Evolutionary conservation across 148 eudicot genomes (phyloP).

Genomic region (Persicaria tinctoria): DNA sequence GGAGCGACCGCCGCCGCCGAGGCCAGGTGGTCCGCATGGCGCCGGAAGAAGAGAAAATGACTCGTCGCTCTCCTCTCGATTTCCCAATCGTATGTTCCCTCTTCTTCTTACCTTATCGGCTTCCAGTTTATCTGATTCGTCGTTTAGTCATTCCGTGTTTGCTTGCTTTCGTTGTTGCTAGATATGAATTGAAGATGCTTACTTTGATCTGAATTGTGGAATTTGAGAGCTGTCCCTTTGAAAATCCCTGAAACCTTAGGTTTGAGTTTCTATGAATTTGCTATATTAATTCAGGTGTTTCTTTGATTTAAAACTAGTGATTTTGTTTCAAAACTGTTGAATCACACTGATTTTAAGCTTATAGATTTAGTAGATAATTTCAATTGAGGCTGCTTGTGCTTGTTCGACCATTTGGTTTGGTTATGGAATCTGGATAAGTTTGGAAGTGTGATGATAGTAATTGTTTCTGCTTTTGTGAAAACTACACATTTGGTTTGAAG

Average conservation of each 20-base stretch:
- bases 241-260: background rate
- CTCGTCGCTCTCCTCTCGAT: slow-evolving; percentile 90
- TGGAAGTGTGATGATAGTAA: background rate
- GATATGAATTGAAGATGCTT: background rate
- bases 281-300: background rate
- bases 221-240: background rate
- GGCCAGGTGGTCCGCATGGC: slow-evolving; percentile 60
- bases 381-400: background rate
- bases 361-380: background rate
- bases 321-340: too few species aligned
- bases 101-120: background rate
- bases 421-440: background rate
- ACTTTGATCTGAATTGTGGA: background rate
- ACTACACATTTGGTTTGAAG: background rate
- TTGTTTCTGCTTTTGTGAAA: background rate
- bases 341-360: too few species aligned
- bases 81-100: slow-evolving; percentile 59
- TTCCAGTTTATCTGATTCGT: background rate
- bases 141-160: background rate
- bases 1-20: slow-evolving; percentile 11
- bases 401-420: background rate
- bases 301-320: too few species aligned
- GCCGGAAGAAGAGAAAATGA: slow-evolving; percentile 77
- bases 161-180: background rate
- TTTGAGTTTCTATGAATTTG: background rate